Evolutionary conservation across 225 moss, liverwort and hornwort species (phyloP).

Genomic region (Physcomitrium patens): DNA sequence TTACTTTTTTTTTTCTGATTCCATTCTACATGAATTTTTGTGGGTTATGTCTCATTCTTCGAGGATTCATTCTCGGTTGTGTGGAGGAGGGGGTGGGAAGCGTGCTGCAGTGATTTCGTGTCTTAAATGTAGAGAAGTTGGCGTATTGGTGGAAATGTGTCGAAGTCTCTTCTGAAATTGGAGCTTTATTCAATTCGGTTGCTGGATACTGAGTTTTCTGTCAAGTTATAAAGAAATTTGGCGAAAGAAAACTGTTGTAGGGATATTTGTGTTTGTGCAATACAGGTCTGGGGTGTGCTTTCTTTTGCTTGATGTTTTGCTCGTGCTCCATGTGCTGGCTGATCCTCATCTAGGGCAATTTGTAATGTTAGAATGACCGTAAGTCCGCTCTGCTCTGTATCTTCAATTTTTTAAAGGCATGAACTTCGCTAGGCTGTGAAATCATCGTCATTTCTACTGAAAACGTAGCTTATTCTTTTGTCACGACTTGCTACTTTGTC

Average conservation of each 20-base stretch:
- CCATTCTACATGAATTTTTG: no score
- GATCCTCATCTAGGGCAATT: neutral
- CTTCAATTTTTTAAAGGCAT: neutral
- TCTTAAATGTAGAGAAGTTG: no score
- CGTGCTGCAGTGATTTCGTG: no score
- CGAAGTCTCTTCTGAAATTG: neutral
- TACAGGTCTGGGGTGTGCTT: no score
- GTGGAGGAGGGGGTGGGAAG: no score
- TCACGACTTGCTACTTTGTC: neutral
- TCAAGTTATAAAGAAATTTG: neutral
- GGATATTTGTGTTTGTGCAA: neutral
- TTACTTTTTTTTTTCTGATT: neutral
- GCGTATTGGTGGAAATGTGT: neutral
- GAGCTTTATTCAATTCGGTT: neutral
- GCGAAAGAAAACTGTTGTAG: neutral
- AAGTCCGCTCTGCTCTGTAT: neutral
- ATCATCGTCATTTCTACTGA: neutral
- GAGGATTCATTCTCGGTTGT: no score
- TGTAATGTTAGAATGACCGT: neutral
- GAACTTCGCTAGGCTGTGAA: neutral
- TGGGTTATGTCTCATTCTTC: no score
- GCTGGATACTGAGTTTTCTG: neutral
- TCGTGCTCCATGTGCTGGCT: neutral
- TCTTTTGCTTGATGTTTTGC: neutral
- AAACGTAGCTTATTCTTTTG: slow-evolving; percentile 5